Evolutionary conservation across 306 rosid species (phyloP), one percentile per base, ranked within the genome.

Genomic region (Cicer bijugum): DNA sequence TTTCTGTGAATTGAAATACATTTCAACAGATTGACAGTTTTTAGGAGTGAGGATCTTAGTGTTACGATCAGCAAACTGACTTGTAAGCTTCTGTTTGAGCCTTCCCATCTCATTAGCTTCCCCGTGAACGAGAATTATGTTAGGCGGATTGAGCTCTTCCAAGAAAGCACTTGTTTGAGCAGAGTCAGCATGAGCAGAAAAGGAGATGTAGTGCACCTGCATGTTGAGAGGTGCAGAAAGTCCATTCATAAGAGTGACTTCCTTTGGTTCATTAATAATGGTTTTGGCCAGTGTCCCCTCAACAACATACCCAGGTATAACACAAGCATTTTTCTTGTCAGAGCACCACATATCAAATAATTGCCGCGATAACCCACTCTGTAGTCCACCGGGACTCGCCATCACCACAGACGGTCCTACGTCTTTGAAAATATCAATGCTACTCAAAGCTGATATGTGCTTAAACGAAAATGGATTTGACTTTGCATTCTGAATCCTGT

Each of bases 311-410:
- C 98, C 97, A 0, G 97, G 94, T 69, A 93, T 40, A 77, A 93
- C 82, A 28, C 98, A 93, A 3, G 97, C 70, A 78, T 93, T 93
- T 74, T 80, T 93, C 83, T 91, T 89, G 80, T 89, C 96, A 52
- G 97, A 88, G 88, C 97, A 93, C 98, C 98, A 93, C 88, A 68
- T 78, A 74, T 93, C 98, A 52, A 93, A 93, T 44, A 93, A 85
- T 73, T 93, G 97, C 16, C 97, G 76, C 12, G 97, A 93, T 82
- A 93, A 78, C 23, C 98, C 98, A 50, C 98, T 91, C 74, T 93
- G 98, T 74, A 93, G 90, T 43, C 87, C 92, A 75, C 92, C 71
- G 5, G 98, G 98, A 76, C 98, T 93, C n/a, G 98, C 98, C 98
- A 93, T 93, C 73, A 93, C 94, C 39, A 91, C 98, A 5, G 91